Evolutionary conservation across 306 rosid genomes (phyloP).

Genomic region (Casuarina glauca): DNA sequence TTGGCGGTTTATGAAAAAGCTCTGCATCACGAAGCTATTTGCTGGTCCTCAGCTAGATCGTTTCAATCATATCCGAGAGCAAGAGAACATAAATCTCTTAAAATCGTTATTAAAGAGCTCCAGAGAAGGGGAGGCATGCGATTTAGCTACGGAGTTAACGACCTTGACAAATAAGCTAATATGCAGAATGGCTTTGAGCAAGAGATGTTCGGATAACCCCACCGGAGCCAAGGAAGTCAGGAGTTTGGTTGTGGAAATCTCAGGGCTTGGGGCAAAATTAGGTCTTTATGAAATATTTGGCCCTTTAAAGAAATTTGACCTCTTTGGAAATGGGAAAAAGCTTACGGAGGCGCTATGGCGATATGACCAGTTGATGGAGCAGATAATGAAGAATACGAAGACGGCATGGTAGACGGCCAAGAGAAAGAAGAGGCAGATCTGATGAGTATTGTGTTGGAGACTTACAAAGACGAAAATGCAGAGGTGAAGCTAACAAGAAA

Average conservation of each 20-base stretch:
- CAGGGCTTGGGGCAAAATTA: background rate
- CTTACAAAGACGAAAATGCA: conserved; percentile 44
- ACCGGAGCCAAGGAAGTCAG: conserved; percentile 48
- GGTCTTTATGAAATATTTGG: conserved; percentile 26
- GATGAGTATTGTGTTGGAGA: conserved; percentile 57
- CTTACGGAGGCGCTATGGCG: conserved; percentile 25
- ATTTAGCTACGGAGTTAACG: conserved; percentile 41
- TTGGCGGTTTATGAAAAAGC: conserved; percentile 67
- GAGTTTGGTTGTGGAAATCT: conserved; percentile 41
- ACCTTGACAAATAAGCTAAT: conserved; percentile 43
- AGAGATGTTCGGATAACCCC: conserved; percentile 25
- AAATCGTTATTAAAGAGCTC: conserved; percentile 29
- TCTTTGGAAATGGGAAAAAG: conserved; percentile 52
- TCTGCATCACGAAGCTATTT: conserved; percentile 49
- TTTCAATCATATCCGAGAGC: conserved; percentile 27
- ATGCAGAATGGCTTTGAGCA: conserved; percentile 60
- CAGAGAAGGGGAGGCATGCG: conserved; percentile 7
- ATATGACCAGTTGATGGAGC: conserved; percentile 58
- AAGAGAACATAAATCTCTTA: conserved; percentile 40
- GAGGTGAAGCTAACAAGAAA: conserved; percentile 49
- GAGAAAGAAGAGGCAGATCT: conserved; percentile 31
- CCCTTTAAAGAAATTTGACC: conserved; percentile 51
- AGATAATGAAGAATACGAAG: conserved; percentile 51
- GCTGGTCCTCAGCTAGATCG: conserved; percentile 37
- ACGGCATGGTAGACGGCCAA: background rate